Conservation (phyloP, 2,329 filamentous ascomycete genomes). For the Cercospora sp. region DNA sequence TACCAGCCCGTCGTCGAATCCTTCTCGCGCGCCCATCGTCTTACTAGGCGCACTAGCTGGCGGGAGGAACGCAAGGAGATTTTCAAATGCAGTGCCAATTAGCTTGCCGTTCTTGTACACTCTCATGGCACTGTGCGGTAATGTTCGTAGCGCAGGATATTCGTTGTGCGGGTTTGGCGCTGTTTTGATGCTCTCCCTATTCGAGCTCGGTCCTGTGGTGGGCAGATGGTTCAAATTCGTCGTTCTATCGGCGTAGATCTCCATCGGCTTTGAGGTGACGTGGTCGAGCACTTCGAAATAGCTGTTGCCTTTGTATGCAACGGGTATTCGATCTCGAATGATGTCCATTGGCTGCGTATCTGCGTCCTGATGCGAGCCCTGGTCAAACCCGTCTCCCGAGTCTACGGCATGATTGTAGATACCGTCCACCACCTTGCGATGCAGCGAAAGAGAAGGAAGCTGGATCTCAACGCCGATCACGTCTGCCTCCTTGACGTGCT, state of each 20-base stretch:
- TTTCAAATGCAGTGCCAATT: slow-evolving; percentile 83
- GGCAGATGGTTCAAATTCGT: slow-evolving; percentile 62
- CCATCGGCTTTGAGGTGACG: slow-evolving; percentile 81
- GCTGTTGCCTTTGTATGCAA: slow-evolving; percentile 87
- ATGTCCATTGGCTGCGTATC: slow-evolving; percentile 66
- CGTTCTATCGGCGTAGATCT: slow-evolving; percentile 59
- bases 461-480: slow-evolving; percentile 93
- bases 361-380: slow-evolving; percentile 24
- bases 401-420: slow-evolving; percentile 87
- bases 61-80: slow-evolving; percentile 86
- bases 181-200: slow-evolving; percentile 50
- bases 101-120: slow-evolving; percentile 89
- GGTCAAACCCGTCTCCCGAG: slow-evolving; percentile 56
- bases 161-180: slow-evolving; percentile 73
- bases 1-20: slow-evolving; percentile 89
- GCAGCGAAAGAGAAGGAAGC: slow-evolving; percentile 79
- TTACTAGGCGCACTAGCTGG: slow-evolving; percentile 76
- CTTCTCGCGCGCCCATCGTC: slow-evolving; percentile 73
- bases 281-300: slow-evolving; percentile 95
- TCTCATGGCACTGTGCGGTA: slow-evolving; percentile 82
- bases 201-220: slow-evolving; percentile 44
- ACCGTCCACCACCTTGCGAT: slow-evolving; percentile 83
- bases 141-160: slow-evolving; percentile 73
- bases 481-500: slow-evolving; percentile 83
- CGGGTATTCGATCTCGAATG: slow-evolving; percentile 91